Evolutionary conservation across 176 grass and related monocot genomes (phyloP).

Genomic region (Alloteropsis semialata): DNA sequence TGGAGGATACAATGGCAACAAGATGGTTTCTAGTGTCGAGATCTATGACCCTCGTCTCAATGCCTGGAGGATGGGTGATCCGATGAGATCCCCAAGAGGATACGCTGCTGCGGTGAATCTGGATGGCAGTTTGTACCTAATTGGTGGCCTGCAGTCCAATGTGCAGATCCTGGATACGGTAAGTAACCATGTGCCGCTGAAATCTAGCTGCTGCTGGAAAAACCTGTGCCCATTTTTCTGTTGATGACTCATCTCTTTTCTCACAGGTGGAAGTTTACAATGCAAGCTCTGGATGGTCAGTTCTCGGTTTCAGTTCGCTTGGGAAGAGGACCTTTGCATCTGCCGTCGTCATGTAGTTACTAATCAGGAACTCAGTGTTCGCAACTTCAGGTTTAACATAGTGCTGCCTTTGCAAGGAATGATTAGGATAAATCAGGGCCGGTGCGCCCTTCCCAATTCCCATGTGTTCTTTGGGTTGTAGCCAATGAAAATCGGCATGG

Average conservation of each 20-base stretch:
- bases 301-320: slow-evolving; percentile 37
- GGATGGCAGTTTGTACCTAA: slow-evolving; percentile 39
- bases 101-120: slow-evolving; percentile 59
- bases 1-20: slow-evolving; percentile 59
- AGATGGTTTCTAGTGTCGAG: slow-evolving; percentile 69
- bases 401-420: neutral
- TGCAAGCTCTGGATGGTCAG: slow-evolving; percentile 51
- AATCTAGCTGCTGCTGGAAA: neutral
- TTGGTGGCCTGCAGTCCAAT: slow-evolving; percentile 55
- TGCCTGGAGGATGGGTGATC: slow-evolving; percentile 56
- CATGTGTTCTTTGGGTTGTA: neutral
- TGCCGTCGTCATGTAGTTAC: slow-evolving; percentile 33
- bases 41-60: slow-evolving; percentile 70
- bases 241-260: neutral
- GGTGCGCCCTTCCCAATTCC: neutral
- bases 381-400: slow-evolving; percentile 1
- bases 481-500: neutral
- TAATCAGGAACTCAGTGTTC: neutral
- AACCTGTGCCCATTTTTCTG: neutral
- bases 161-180: slow-evolving; percentile 60
- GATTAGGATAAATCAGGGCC: neutral
- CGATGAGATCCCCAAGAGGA: slow-evolving; percentile 64
- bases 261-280: slow-evolving; percentile 68
- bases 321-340: slow-evolving; percentile 69
- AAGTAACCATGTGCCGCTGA: neutral